Conservation (phyloP, 495 filamentous ascomycete genomes). For the Choiromyces venosus region DNA sequence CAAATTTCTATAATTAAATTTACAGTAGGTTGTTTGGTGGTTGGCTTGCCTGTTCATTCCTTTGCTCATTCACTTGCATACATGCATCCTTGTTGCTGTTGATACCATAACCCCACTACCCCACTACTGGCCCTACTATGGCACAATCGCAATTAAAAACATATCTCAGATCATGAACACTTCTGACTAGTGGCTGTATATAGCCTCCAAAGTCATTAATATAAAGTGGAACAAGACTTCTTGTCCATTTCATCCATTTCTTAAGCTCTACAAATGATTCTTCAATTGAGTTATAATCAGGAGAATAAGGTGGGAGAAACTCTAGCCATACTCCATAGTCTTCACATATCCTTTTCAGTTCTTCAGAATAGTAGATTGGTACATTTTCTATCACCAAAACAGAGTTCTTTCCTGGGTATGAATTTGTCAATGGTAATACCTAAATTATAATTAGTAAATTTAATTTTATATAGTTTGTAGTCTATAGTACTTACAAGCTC, state of each 20-base stretch:
- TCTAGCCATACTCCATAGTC: not conserved
- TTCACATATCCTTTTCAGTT: not conserved
- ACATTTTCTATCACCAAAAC: conserved; percentile 9
- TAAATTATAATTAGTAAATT: not conserved
- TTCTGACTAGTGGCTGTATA: not conserved
- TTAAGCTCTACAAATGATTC: conserved; percentile 5
- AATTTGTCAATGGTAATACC: not conserved
- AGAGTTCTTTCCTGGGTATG: conserved; percentile 1
- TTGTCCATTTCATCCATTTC: not conserved
- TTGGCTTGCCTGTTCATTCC: too few species aligned
- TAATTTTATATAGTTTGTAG: too few species aligned
- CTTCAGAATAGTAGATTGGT: not conserved
- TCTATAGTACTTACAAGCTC: not conserved
- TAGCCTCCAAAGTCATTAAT: not conserved
- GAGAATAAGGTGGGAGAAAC: conserved; percentile 1
- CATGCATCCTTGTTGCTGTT: too few species aligned
- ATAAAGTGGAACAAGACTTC: not conserved
- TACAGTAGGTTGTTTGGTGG: too few species aligned
- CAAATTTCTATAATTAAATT: too few species aligned
- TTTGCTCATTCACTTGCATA: too few species aligned
- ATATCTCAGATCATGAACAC: too few species aligned
- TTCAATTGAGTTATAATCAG: conserved; percentile 11
- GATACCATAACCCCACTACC: too few species aligned
- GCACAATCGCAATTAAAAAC: too few species aligned
- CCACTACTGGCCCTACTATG: too few species aligned